Evolutionary conservation across 1,284 basidiomycete species (phyloP).

Genomic region (Peniophora sp.): DNA sequence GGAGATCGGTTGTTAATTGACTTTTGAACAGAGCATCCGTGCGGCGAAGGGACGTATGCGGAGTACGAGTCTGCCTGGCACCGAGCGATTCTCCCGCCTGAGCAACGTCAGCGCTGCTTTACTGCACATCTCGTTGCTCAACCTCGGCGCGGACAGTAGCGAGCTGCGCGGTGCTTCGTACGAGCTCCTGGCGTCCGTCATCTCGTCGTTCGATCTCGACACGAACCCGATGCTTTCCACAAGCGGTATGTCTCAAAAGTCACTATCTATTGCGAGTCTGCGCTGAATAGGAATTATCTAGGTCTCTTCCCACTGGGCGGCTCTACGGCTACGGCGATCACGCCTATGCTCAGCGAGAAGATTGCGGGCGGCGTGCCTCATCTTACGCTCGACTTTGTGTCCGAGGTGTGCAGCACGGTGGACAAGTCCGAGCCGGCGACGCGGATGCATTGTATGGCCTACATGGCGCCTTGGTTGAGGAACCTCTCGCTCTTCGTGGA

Average conservation of each 20-base stretch:
- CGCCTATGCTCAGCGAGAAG: conserved; percentile 68
- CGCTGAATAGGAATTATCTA: conserved; percentile 1
- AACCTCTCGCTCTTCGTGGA: conserved; percentile 70
- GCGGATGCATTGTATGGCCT: conserved; percentile 68
- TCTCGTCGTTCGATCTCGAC: conserved; percentile 72
- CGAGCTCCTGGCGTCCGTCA: conserved; percentile 71
- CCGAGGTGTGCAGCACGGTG: conserved; percentile 68
- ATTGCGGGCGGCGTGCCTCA: conserved; percentile 70
- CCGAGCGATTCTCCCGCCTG: conserved; percentile 67
- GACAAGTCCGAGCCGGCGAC: conserved; percentile 44
- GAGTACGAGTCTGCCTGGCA: conserved; percentile 43
- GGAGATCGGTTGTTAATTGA: background rate
- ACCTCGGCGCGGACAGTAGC: conserved; percentile 65
- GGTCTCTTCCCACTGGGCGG: conserved; percentile 9
- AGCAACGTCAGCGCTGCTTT: conserved; percentile 80
- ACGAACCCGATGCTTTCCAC: conserved; percentile 58
- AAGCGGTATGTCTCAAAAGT: conserved; percentile 50
- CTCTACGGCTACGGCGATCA: conserved; percentile 59
- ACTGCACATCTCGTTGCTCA: conserved; percentile 75
- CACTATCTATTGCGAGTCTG: background rate
- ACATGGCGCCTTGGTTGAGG: conserved; percentile 81
- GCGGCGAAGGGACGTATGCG: conserved; percentile 63
- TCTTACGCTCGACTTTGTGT: conserved; percentile 80
- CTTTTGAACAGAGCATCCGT: conserved; percentile 55
- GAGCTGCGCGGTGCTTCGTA: conserved; percentile 73